Conservation (phyloP, 164 flowering plant species). For the Protea cynaroides region DNA sequence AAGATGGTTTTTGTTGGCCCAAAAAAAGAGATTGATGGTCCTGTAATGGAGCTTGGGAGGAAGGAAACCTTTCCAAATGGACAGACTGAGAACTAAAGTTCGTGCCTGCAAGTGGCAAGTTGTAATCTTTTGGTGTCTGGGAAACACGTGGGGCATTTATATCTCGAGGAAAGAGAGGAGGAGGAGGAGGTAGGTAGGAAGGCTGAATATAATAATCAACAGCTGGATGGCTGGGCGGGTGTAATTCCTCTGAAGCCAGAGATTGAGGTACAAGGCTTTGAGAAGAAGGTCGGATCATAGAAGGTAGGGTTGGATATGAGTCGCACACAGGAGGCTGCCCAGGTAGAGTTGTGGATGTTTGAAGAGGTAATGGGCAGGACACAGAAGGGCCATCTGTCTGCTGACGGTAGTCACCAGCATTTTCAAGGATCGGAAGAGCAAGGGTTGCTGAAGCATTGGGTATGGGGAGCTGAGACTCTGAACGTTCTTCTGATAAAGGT, state of each 20-base stretch:
- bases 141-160: constrained; percentile 20
- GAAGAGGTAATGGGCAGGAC: constrained; percentile 12
- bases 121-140: constrained; percentile 18
- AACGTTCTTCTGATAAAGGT: constrained; percentile 2
- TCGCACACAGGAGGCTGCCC: constrained; percentile 6
- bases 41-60: constrained; percentile 28
- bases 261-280: constrained; percentile 19
- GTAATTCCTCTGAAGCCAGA: constrained; percentile 11
- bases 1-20: constrained; percentile 25
- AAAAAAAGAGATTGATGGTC: constrained; percentile 27
- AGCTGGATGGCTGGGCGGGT: constrained; percentile 12
- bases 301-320: constrained; percentile 14
- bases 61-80: constrained; percentile 19
- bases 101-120: constrained; percentile 17
- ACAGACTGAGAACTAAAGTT: constrained; percentile 20
- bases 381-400: constrained; percentile 15
- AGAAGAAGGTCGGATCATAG: constrained; percentile 13
- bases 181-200: constrained; percentile 25
- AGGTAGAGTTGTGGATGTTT: constrained; percentile 7
- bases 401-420: constrained; percentile 13
- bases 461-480: constrained; percentile 8
- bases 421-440: constrained; percentile 5
- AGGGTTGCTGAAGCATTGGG: constrained; percentile 9
- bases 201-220: constrained; percentile 12
- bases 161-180: constrained; percentile 22